Conservation (phyloP, 495 filamentous ascomycete species). For the Massariosphaeria phaeospora region DNA sequence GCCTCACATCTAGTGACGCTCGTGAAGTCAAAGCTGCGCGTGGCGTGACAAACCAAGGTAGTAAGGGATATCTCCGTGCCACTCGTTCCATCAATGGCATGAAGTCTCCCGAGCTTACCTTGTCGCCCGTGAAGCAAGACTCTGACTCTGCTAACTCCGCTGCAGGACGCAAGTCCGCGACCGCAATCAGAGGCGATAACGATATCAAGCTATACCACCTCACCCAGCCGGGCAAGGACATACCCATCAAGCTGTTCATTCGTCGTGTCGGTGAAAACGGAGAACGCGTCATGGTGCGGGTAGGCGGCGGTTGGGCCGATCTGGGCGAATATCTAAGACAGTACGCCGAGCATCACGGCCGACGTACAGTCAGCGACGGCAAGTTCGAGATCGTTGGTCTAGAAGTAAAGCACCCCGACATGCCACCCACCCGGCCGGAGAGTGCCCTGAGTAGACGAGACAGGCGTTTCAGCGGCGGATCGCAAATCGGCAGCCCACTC, state of each 20-base stretch:
- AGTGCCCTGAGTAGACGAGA: constrained; percentile 22
- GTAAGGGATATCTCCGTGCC: constrained; percentile 24
- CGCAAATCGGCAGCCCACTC: neutral
- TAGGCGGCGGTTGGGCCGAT: constrained; percentile 95
- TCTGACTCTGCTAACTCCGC: constrained; percentile 19
- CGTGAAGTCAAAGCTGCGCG: constrained; percentile 11
- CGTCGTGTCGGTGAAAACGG: constrained; percentile 81
- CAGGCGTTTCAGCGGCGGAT: constrained; percentile 12
- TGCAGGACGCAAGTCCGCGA: constrained; percentile 24
- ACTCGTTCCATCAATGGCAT: constrained; percentile 22
- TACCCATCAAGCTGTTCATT: constrained; percentile 89
- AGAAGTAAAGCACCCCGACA: constrained; percentile 18
- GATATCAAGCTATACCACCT: constrained; percentile 73
- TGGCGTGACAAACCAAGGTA: constrained; percentile 11
- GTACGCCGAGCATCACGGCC: constrained; percentile 84
- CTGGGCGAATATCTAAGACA: constrained; percentile 90
- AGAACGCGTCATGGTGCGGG: constrained; percentile 95
- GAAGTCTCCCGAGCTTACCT: constrained; percentile 33
- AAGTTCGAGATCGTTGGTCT: constrained; percentile 59
- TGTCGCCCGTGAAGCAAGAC: constrained; percentile 26
- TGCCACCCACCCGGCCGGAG: constrained; percentile 12
- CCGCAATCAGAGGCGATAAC: constrained; percentile 13
- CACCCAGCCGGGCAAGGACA: constrained; percentile 71
- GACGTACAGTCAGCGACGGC: constrained; percentile 47
- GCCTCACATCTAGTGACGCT: constrained; percentile 54